These are phyloP conservation scores for Fonsecaea multimorphosa DNA, from an alignment of 2,329 filamentous ascomycete species.

Conservation along the genomic window DNA sequence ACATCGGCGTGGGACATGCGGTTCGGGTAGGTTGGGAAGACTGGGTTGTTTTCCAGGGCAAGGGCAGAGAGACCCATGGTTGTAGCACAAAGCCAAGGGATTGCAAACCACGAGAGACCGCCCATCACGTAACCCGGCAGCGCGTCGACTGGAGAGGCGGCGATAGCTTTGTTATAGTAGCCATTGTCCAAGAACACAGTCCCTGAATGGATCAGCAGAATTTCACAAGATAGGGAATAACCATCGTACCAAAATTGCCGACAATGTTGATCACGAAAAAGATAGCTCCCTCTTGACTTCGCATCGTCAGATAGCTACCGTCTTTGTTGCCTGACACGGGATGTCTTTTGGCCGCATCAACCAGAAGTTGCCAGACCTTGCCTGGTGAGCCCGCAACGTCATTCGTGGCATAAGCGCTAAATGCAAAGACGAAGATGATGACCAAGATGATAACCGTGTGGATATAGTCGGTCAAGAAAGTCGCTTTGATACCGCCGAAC, in stretches of 20 bases:
- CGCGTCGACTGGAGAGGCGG: constrained; percentile 81
- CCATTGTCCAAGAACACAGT: constrained; percentile 63
- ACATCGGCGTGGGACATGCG: constrained; percentile 77
- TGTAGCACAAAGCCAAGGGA: constrained; percentile 86
- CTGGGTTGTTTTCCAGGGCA: constrained; percentile 73
- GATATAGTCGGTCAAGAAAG: constrained; percentile 83
- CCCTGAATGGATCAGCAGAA: not conserved
- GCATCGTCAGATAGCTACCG: constrained; percentile 88
- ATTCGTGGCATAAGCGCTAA: constrained; percentile 79
- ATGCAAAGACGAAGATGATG: constrained; percentile 83
- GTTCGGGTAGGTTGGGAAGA: constrained; percentile 64
- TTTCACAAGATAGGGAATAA: too few species aligned
- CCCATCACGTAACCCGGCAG: constrained; percentile 88
- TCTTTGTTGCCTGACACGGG: constrained; percentile 80
- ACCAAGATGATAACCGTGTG: constrained; percentile 80
- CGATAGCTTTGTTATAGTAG: constrained; percentile 94
- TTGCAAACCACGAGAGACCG: constrained; percentile 88
- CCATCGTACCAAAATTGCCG: constrained; percentile 68
- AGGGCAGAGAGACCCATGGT: constrained; percentile 85
- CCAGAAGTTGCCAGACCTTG: constrained; percentile 78
- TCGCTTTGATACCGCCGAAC: constrained; percentile 78
- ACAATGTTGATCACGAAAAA: constrained; percentile 93
- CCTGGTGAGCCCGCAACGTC: constrained; percentile 74
- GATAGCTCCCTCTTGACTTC: constrained; percentile 77
- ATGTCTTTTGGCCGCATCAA: constrained; percentile 69